Percentiles rank a stretch among this genome's conserved stretches.
Evolutionary conservation across 2,329 filamentous ascomycete genomes (phyloP).

Genomic region (Davidsoniella virescens): DNA sequence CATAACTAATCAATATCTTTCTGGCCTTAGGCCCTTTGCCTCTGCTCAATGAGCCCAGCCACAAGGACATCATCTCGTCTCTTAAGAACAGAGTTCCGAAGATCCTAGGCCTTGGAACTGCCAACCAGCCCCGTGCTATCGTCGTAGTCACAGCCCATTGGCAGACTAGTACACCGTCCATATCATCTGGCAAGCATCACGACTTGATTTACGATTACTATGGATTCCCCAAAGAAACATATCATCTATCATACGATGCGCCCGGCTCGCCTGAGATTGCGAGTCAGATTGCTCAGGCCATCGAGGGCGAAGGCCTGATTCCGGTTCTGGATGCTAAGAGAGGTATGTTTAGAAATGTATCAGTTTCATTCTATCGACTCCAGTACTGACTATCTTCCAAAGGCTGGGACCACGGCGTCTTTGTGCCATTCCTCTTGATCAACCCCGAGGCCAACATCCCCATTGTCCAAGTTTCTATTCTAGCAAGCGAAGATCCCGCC

Average conservation of each 20-base stretch:
- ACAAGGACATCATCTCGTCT: conserved; percentile 33
- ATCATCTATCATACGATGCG: conserved; percentile 39
- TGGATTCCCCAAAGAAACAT: conserved; percentile 39
- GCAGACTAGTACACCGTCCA: conserved; percentile 31
- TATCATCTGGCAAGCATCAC: conserved; percentile 33
- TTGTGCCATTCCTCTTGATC: conserved; percentile 39
- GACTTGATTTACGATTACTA: conserved; percentile 41
- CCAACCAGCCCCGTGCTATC: conserved; percentile 33
- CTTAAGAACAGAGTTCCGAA: conserved; percentile 36
- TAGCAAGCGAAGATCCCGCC: conserved; percentile 32
- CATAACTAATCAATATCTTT: background rate
- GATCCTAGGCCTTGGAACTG: conserved; percentile 36
- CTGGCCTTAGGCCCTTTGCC: conserved; percentile 34
- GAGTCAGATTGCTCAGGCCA: conserved; percentile 26
- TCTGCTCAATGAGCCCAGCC: conserved; percentile 36
- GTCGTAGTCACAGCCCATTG: conserved; percentile 44
- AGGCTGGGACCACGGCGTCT: conserved; percentile 46
- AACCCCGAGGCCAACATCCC: conserved; percentile 35
- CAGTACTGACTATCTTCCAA: background rate
- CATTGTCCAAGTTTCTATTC: conserved; percentile 40
- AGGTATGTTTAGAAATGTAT: background rate
- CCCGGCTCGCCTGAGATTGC: conserved; percentile 38
- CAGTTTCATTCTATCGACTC: too few species aligned
- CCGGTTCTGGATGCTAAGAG: conserved; percentile 24
- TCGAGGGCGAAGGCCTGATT: conserved; percentile 30